These are phyloP conservation scores for Phytophthora palmivora DNA, from an alignment of 352 stramenopile species.

Conservation along the genomic window DNA sequence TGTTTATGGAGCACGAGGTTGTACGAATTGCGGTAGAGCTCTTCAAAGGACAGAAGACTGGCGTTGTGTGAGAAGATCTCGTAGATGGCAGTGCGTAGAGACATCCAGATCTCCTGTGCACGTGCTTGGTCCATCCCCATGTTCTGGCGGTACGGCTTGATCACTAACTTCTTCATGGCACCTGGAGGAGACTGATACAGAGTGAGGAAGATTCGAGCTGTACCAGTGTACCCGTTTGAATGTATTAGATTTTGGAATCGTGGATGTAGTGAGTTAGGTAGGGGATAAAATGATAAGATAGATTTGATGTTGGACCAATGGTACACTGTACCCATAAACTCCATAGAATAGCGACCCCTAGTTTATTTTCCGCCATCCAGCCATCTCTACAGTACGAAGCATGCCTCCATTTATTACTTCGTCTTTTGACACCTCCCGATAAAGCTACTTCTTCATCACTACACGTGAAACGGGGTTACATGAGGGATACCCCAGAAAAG, in stretches of 20 bases:
- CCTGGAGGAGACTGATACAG: neutral
- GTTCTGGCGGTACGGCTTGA: slow-evolving; percentile 90
- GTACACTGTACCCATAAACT: too few relatives aligned
- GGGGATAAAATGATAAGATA: too few relatives aligned
- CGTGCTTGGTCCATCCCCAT: slow-evolving; percentile 87
- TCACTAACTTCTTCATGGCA: slow-evolving; percentile 92
- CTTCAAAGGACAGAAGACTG: slow-evolving; percentile 97
- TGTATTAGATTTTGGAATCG: slow-evolving; percentile 2
- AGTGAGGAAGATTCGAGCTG: slow-evolving; percentile 19
- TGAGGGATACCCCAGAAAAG: too few relatives aligned
- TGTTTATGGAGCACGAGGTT: slow-evolving; percentile 99
- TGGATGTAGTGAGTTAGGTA: too few relatives aligned
- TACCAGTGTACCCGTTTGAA: neutral
- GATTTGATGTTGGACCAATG: too few relatives aligned
- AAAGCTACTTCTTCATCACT: too few relatives aligned
- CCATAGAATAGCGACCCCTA: too few relatives aligned
- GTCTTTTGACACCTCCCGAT: too few relatives aligned
- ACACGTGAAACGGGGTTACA: too few relatives aligned
- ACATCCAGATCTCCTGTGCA: slow-evolving; percentile 86
- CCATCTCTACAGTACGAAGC: too few relatives aligned
- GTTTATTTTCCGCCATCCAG: too few relatives aligned
- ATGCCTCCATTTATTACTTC: too few relatives aligned
- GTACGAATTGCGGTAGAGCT: slow-evolving; percentile 99
- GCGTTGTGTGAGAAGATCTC: slow-evolving; percentile 99
- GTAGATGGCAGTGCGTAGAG: slow-evolving; percentile 93